Evolutionary conservation across 139 green algal species (phyloP).

Genomic region (Chlamydomonas schloesseri): DNA sequence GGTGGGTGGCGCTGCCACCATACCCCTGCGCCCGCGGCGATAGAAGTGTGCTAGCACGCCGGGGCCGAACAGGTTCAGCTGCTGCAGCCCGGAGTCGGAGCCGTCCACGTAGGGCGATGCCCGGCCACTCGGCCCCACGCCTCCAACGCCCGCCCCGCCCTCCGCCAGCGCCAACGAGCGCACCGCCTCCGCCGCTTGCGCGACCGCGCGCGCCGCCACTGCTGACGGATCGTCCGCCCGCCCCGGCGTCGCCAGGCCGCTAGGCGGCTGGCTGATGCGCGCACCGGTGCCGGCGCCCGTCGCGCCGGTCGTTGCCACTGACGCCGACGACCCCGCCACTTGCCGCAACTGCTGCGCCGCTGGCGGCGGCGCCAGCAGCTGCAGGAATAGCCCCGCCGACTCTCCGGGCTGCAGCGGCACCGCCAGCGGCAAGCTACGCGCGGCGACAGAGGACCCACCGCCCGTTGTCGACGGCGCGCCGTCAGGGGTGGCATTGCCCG

Average conservation of each 20-base stretch:
- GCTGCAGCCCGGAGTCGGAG: constrained; percentile 19
- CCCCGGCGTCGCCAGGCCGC: constrained; percentile 14
- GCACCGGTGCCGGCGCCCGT: neutral
- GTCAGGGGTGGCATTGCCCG: no score
- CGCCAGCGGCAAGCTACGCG: constrained; percentile 38
- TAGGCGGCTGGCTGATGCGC: neutral
- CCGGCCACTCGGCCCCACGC: neutral
- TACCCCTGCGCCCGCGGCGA: neutral
- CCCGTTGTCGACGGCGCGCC: no score
- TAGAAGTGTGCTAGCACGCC: constrained; percentile 43
- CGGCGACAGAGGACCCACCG: no score
- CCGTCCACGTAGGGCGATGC: constrained; percentile 11
- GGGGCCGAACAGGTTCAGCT: constrained; percentile 31
- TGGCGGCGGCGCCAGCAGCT: constrained; percentile 46
- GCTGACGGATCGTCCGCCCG: neutral
- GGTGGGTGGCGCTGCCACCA: neutral
- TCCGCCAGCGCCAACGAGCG: constrained; percentile 1
- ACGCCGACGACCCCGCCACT: neutral
- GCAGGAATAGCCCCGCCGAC: constrained; percentile 40
- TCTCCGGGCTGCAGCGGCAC: constrained; percentile 51
- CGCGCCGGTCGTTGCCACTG: no score
- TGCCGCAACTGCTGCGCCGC: neutral
- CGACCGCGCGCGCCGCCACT: neutral
- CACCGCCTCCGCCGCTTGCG: constrained; percentile 9
- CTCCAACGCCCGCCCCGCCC: neutral